Percentiles rank a stretch among this genome's conserved stretches.
These are phyloP conservation scores for Kwoniella shandongensis DNA, from an alignment of 768 basidiomycete genomes.

Conservation along the genomic window DNA sequence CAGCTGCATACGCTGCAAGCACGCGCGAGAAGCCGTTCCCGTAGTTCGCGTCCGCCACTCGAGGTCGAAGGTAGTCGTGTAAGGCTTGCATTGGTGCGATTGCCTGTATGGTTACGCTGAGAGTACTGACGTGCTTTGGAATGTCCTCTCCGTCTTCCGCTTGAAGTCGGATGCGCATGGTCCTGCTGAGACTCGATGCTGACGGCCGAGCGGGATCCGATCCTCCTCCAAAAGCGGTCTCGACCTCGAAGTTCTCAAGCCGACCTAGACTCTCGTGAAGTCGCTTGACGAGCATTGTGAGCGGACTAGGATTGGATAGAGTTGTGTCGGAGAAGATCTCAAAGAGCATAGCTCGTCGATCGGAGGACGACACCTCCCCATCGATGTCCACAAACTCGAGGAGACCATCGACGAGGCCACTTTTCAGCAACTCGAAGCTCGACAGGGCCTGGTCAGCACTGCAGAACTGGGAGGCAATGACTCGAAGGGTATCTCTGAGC, in stretches of 20 bases:
- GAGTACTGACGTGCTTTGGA: constrained; percentile 72
- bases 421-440: constrained; percentile 92
- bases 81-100: constrained; percentile 97
- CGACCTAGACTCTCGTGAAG: constrained; percentile 91
- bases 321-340: constrained; percentile 65
- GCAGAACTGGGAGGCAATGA: constrained; percentile 77
- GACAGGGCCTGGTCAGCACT: constrained; percentile 67
- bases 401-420: constrained; percentile 84
- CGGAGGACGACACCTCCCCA: constrained; percentile 63
- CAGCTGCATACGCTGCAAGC: constrained; percentile 81
- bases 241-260: constrained; percentile 94
- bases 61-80: constrained; percentile 89
- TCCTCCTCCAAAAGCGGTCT: constrained; percentile 73
- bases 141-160: constrained; percentile 86
- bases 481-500: constrained; percentile 63
- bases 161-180: constrained; percentile 82
- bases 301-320: constrained; percentile 61
- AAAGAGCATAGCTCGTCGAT: constrained; percentile 74
- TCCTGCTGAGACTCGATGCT: constrained; percentile 85
- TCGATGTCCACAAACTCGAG: constrained; percentile 76
- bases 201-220: constrained; percentile 63
- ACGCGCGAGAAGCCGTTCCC: constrained; percentile 70
- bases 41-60: constrained; percentile 40
- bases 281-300: constrained; percentile 85
- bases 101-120: constrained; percentile 95